Base-by-base conservation (phyloP, 2,329 filamentous ascomycete genomes). In the Fusarium pseudograminearum region DNA sequence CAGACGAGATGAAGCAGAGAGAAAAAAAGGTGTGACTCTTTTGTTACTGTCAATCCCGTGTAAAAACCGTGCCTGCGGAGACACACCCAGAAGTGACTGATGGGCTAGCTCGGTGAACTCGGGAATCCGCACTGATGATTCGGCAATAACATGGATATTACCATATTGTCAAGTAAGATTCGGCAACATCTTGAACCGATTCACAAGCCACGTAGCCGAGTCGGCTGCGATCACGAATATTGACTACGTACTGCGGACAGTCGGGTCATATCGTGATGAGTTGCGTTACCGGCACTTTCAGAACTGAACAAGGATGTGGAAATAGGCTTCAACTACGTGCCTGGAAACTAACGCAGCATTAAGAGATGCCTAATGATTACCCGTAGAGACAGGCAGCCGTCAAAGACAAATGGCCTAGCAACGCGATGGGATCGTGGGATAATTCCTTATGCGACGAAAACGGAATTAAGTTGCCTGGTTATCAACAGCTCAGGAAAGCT, bases 121-220 rank as follows among this genome's bases (percentile, higher is more conserved):
- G 67, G 59, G 40, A 55, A 54, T 65, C 45, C 42, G 46, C 38
- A 61, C 24, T 57, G 28, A 55, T 57, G 33, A 41, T 15, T 51
- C 67, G 67, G 67, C 42, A 57, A 46, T 51, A 51, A 70, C 67
- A 40, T 57, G 66, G 62, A 44, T 48, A 41, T 52, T 40, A 15
- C 20, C 10, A 14, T 65, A 30, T 58, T 53, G 14, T 34, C 20
- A 5, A 51, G 41, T 68, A 26, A 52, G 48, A 52, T 24, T 52
- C 67, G 67, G 67, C 45, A 57, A 40, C 54, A 57, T 59, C 44
- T 53, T 67, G 47, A 24, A n/a, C 67, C 67, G 67, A 61, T 46
- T 46, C 26, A 58, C 40, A 71, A 53, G 67, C 67, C 67, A 64
- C 41, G 55, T 61, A 65, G 28, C 67, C 64, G 67, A 38, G 52